Evolutionary conservation across 2,329 filamentous ascomycete genomes (phyloP).

Genomic region (Trichoderma atrobrunneum): DNA sequence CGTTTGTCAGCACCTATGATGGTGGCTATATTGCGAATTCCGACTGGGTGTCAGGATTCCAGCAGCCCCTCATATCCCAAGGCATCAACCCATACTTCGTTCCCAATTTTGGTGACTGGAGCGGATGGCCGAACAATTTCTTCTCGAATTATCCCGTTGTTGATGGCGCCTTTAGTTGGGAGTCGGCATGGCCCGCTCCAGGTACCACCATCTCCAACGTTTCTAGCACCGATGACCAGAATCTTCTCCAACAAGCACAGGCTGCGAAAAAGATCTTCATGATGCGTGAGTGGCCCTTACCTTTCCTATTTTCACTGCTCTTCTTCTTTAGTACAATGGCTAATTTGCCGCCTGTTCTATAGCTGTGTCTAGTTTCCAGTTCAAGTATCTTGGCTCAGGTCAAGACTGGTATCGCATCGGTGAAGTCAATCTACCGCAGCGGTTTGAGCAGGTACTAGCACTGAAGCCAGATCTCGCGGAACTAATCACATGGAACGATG

Average conservation of each 20-base stretch:
- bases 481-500: background rate
- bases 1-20: slow-evolving; percentile 5
- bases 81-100: slow-evolving; percentile 9
- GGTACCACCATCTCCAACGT: background rate
- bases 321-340: background rate
- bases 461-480: slow-evolving; percentile 3
- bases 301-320: background rate
- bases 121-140: slow-evolving; percentile 7
- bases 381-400: background rate
- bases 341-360: background rate
- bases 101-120: slow-evolving; percentile 5
- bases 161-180: slow-evolving; percentile 6
- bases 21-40: slow-evolving; percentile 6
- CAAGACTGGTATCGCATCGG: slow-evolving; percentile 13
- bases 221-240: background rate
- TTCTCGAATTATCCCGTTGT: background rate
- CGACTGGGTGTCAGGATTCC: background rate
- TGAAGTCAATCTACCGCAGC: slow-evolving; percentile 2
- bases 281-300: background rate
- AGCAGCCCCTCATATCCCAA: background rate
- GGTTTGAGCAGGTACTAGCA: background rate
- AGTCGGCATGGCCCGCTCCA: slow-evolving; percentile 9
- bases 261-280: background rate
- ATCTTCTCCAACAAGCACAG: background rate
- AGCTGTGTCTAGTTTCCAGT: slow-evolving; percentile 13